phyloP scores from a whole-genome alignment of 2,329 filamentous ascomycete genomes.

The Capronia epimyces region DNA sequence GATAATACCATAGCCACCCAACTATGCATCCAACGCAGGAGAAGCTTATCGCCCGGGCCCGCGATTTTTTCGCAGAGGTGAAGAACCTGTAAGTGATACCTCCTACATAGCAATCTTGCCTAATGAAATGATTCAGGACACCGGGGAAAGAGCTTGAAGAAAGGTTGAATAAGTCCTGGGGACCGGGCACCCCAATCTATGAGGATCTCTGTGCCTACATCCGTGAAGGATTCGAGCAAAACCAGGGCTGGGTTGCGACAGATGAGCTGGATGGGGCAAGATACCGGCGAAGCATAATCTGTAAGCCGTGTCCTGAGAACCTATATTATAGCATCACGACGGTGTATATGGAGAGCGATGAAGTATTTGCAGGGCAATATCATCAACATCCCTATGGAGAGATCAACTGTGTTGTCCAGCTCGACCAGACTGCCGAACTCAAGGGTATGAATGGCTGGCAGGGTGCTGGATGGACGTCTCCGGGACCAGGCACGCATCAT shows the following conservation, averaged over 20 bases:
- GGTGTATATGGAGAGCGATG: slow-evolving; percentile 52
- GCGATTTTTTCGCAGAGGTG: slow-evolving; percentile 31
- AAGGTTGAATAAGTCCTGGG: slow-evolving; percentile 42
- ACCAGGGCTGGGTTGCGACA: slow-evolving; percentile 45
- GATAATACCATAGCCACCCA: too few species aligned
- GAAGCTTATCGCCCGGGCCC: not conserved
- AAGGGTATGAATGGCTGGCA: slow-evolving; percentile 55
- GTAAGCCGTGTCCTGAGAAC: slow-evolving; percentile 43
- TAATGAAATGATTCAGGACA: slow-evolving; percentile 39
- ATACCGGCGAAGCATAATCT: slow-evolving; percentile 47
- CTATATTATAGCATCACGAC: slow-evolving; percentile 53
- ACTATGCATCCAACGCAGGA: too few species aligned
- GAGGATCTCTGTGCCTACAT: slow-evolving; percentile 41
- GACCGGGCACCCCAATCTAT: slow-evolving; percentile 42
- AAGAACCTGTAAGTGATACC: slow-evolving; percentile 32
- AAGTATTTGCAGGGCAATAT: slow-evolving; percentile 50
- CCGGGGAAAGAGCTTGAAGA: slow-evolving; percentile 45
- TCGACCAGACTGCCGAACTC: slow-evolving; percentile 46
- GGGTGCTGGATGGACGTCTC: slow-evolving; percentile 52
- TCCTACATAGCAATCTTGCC: too few species aligned
- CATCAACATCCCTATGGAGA: slow-evolving; percentile 52
- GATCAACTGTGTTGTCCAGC: slow-evolving; percentile 52
- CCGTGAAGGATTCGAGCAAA: slow-evolving; percentile 35
- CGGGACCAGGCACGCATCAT: slow-evolving; percentile 53
- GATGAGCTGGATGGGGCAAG: slow-evolving; percentile 42